Conservation (phyloP, 257 asterid genomes). For the Solanum pennellii region DNA sequence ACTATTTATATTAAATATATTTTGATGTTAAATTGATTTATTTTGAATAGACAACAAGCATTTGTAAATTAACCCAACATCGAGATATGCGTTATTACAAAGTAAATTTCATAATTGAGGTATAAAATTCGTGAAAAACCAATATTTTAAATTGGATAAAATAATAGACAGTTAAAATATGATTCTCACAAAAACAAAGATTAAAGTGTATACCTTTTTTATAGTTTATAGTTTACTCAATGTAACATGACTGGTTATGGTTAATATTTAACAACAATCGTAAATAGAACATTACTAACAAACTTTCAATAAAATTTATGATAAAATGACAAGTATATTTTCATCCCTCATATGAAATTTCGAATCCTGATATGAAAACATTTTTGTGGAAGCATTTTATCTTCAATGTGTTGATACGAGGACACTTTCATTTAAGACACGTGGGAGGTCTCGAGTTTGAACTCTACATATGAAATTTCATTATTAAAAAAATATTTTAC, state of each 20-base stretch:
- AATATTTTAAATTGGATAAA: background rate
- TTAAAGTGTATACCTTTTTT: background rate
- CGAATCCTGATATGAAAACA: accelerated
- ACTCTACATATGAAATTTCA: accelerated
- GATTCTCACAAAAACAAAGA: background rate
- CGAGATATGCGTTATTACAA: background rate
- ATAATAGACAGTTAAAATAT: background rate
- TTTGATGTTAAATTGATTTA: background rate
- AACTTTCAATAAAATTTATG: background rate
- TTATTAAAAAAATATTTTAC: background rate
- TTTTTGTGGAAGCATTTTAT: background rate
- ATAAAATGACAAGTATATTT: background rate
- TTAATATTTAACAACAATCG: background rate
- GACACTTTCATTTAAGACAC: background rate
- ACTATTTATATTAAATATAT: background rate
- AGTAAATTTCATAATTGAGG: background rate
- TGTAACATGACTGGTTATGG: background rate
- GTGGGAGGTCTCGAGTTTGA: accelerated
- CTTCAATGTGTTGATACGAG: accelerated
- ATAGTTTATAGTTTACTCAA: background rate
- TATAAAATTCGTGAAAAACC: accelerated
- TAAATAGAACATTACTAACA: background rate
- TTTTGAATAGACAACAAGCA: background rate
- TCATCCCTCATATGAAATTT: accelerated
- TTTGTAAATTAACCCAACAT: background rate